A percentile compares a stretch with the other conserved stretches of the same genome.
phyloP scores from a whole-genome alignment of 106 monocot genomes.

The Chionographis japonica region DNA sequence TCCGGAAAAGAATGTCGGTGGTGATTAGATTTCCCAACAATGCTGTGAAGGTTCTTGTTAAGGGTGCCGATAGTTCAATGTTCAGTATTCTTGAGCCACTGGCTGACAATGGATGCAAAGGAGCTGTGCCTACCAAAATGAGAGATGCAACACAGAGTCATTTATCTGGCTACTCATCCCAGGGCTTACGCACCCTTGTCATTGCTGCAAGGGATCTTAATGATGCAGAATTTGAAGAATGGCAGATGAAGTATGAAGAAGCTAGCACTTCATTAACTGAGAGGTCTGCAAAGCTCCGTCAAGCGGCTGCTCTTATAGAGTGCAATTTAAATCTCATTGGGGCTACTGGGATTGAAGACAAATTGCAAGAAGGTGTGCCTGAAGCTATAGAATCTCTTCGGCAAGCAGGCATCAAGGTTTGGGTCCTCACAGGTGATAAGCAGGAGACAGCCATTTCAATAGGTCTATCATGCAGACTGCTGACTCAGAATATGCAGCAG shows the following conservation, averaged over 20 bases:
- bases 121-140: slow-evolving; percentile 21
- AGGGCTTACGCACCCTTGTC: slow-evolving; percentile 86
- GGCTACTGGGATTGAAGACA: slow-evolving; percentile 95
- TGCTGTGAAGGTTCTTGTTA: slow-evolving; percentile 82
- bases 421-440: slow-evolving; percentile 98
- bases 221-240: slow-evolving; percentile 71
- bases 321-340: slow-evolving; percentile 81
- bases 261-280: slow-evolving; percentile 91
- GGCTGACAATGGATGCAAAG: slow-evolving; percentile 11
- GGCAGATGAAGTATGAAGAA: slow-evolving; percentile 83
- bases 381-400: slow-evolving; percentile 93
- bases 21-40: slow-evolving; percentile 84
- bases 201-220: slow-evolving; percentile 69
- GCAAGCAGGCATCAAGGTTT: slow-evolving; percentile 97
- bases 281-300: slow-evolving; percentile 76
- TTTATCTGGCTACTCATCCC: slow-evolving; percentile 58
- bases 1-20: slow-evolving; percentile 99
- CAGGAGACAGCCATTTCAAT: slow-evolving; percentile 99
- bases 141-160: slow-evolving; percentile 64
- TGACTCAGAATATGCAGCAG: slow-evolving; percentile 69
- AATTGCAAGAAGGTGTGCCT: slow-evolving; percentile 97
- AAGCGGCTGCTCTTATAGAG: slow-evolving; percentile 72
- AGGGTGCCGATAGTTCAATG: slow-evolving; percentile 97
- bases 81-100: slow-evolving; percentile 42
- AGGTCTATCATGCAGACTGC: slow-evolving; percentile 82